Percentiles rank a stretch among this genome's conserved stretches.
phyloP scores from a whole-genome alignment of 2,329 filamentous ascomycete species.

The Alternaria rosae region DNA sequence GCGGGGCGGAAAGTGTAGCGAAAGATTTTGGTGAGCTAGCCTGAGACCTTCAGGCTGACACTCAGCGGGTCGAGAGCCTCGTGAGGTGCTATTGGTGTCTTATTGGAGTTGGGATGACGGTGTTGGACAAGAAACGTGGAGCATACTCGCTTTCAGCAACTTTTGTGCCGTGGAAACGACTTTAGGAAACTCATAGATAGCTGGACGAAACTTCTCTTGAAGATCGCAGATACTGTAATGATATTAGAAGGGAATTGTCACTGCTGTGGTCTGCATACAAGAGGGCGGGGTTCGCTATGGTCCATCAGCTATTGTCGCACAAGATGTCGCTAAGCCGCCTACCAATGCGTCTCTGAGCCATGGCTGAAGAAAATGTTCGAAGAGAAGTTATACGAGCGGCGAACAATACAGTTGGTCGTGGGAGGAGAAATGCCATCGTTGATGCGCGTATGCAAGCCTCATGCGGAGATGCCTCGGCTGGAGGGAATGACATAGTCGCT shows the following conservation, averaged over 20 bases:
- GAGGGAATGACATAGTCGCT: conserved; percentile 16
- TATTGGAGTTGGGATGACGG: background rate
- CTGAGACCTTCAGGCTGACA: background rate
- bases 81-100: background rate
- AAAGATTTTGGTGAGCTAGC: conserved; percentile 3
- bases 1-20: background rate
- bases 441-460: background rate
- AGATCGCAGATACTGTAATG: conserved; percentile 82
- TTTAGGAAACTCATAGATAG: conserved; percentile 85
- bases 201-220: conserved; percentile 87
- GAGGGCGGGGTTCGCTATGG: conserved; percentile 49
- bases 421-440: conserved; percentile 21
- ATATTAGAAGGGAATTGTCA: conserved; percentile 26
- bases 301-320: conserved; percentile 32
- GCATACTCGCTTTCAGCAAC: conserved; percentile 58
- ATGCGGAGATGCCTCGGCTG: conserved; percentile 22
- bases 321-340: conserved; percentile 22
- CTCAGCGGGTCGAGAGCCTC: background rate
- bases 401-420: conserved; percentile 5
- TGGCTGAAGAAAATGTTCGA: conserved; percentile 26
- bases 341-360: conserved; percentile 44
- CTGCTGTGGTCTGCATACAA: conserved; percentile 41
- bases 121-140: background rate
- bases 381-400: background rate
- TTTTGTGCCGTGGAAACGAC: conserved; percentile 65